A percentile compares a stretch with the other conserved stretches of the same genome.
phyloP scores from a whole-genome alignment of 345 rosid genomes.

The Euphorbia lathyris region DNA sequence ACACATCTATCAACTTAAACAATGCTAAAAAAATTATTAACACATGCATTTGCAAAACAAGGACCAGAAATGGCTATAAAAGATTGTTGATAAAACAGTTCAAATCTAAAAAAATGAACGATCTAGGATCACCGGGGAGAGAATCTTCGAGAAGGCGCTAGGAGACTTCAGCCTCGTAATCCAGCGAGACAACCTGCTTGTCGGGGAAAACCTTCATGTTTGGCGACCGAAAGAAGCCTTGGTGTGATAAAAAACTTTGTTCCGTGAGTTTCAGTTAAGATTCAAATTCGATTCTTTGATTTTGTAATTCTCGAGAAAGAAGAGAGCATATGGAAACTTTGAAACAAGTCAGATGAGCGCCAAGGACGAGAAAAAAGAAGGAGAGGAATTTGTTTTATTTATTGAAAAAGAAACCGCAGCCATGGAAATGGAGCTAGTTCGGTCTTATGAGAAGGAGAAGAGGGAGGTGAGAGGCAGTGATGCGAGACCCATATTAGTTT shows the following conservation, averaged over 20 bases:
- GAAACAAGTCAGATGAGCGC: conserved; percentile 65
- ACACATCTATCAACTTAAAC: too few relatives aligned
- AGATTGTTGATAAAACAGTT: too few relatives aligned
- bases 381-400: conserved; percentile 30
- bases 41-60: too few relatives aligned
- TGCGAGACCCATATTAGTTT: too few relatives aligned
- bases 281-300: background rate
- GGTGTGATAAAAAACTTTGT: conserved; percentile 12
- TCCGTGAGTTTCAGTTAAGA: conserved; percentile 15
- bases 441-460: too few relatives aligned
- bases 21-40: too few relatives aligned
- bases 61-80: too few relatives aligned
- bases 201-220: conserved; percentile 78
- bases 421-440: too few relatives aligned
- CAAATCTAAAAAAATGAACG: too few relatives aligned
- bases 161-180: conserved; percentile 79
- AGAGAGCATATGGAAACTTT: conserved; percentile 25
- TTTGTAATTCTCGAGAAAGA: conserved; percentile 30
- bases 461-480: too few relatives aligned
- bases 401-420: too few relatives aligned
- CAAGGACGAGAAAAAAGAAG: conserved; percentile 18
- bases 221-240: background rate
- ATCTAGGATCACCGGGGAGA: conserved; percentile 56
- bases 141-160: conserved; percentile 79
- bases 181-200: conserved; percentile 86